These are phyloP conservation scores for Marasmius fiardii DNA, from an alignment of 1,284 basidiomycete genomes.

Conservation along the genomic window DNA sequence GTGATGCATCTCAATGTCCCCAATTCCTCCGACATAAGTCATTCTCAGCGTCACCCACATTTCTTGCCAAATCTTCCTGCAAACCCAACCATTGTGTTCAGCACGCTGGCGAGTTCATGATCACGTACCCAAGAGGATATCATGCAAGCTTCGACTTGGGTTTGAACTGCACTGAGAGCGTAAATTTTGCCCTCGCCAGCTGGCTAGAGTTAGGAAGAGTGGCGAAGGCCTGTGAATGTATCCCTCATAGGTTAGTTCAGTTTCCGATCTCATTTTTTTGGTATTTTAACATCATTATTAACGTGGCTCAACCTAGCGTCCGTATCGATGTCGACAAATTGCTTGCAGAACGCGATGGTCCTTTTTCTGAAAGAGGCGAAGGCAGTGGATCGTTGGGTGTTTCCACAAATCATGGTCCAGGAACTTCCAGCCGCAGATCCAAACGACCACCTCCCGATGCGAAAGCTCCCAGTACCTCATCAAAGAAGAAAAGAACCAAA, in stretches of 20 bases:
- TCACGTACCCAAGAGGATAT: slow-evolving; percentile 93
- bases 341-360: slow-evolving; percentile 46
- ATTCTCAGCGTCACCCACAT: slow-evolving; percentile 88
- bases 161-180: slow-evolving; percentile 96
- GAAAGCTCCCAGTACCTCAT: slow-evolving; percentile 4
- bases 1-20: slow-evolving; percentile 79
- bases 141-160: slow-evolving; percentile 98
- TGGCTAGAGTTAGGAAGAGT: slow-evolving; percentile 89
- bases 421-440: slow-evolving; percentile 2
- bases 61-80: slow-evolving; percentile 79
- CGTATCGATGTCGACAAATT: slow-evolving; percentile 88
- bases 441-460: not conserved
- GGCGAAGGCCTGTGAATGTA: slow-evolving; percentile 82
- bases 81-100: slow-evolving; percentile 89
- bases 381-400: slow-evolving; percentile 14
- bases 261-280: too few species aligned
- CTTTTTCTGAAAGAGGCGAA: slow-evolving; percentile 46
- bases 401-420: not conserved
- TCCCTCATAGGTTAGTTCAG: slow-evolving; percentile 70
- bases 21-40: slow-evolving; percentile 98
- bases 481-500: slow-evolving; percentile 13
- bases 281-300: not conserved
- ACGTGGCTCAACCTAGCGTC: slow-evolving; percentile 51
- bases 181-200: slow-evolving; percentile 95
- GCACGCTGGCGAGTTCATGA: slow-evolving; percentile 89